Conservation (phyloP, 768 basidiomycete genomes). For the Phylloporus sp. region DNA sequence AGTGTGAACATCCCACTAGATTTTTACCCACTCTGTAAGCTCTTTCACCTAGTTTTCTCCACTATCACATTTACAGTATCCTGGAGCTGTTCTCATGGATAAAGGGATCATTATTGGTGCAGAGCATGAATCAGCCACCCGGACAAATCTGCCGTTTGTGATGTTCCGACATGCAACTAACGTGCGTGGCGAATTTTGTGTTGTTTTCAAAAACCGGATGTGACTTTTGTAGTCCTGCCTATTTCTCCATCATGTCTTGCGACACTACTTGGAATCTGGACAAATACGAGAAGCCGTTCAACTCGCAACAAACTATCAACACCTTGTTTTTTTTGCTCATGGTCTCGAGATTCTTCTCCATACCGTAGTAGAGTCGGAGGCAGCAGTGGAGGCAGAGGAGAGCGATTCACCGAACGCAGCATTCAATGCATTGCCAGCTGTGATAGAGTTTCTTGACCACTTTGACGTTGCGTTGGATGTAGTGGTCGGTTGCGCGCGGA, state of each 20-base stretch:
- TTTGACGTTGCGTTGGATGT: slow-evolving; percentile 91
- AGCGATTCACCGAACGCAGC: slow-evolving; percentile 16
- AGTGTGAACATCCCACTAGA: slow-evolving; percentile 90
- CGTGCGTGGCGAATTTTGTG: slow-evolving; percentile 43
- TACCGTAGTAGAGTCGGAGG: slow-evolving; percentile 86
- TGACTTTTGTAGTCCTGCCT: slow-evolving; percentile 69
- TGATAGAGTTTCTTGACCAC: slow-evolving; percentile 90
- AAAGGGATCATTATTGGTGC: slow-evolving; percentile 98
- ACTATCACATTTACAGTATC: background rate
- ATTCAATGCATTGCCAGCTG: slow-evolving; percentile 51
- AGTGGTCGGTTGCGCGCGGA: slow-evolving; percentile 92
- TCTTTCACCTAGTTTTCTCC: background rate
- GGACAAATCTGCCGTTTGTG: slow-evolving; percentile 77
- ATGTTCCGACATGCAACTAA: slow-evolving; percentile 91
- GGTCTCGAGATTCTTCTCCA: slow-evolving; percentile 93
- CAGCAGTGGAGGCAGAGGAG: slow-evolving; percentile 33
- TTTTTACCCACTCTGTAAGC: slow-evolving; percentile 91
- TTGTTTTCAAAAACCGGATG: background rate
- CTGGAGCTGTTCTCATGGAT: slow-evolving; percentile 91
- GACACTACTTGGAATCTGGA: slow-evolving; percentile 67
- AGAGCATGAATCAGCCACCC: slow-evolving; percentile 79
- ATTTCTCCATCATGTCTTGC: slow-evolving; percentile 89
- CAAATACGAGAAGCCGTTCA: slow-evolving; percentile 73
- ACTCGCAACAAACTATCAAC: slow-evolving; percentile 83
- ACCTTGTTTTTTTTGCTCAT: slow-evolving; percentile 90